phyloP scores from a whole-genome alignment of 257 asterid genomes.

The Salvia rosmarinus region DNA sequence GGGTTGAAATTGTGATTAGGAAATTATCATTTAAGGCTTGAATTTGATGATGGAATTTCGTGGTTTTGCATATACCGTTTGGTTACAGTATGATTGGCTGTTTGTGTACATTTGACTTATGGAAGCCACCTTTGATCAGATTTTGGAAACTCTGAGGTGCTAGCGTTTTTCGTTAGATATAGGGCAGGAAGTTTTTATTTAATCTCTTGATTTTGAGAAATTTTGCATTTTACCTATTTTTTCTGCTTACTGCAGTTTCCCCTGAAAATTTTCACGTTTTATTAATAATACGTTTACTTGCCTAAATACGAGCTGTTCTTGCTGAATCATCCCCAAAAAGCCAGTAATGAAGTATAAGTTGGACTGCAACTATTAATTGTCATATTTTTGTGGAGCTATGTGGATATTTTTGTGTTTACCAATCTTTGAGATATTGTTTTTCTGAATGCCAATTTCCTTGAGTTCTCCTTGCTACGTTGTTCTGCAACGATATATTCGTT shows the following conservation, averaged over 20 bases:
- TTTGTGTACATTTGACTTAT: constrained; percentile 19
- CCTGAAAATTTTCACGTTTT: neutral
- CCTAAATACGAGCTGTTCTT: constrained; percentile 9
- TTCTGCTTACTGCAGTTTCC: constrained; percentile 6
- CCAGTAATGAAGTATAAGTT: constrained; percentile 17
- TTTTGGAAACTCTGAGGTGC: constrained; percentile 16
- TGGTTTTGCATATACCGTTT: neutral
- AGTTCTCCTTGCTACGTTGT: neutral
- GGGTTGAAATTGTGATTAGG: constrained; percentile 28
- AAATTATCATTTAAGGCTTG: constrained; percentile 6
- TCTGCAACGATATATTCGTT: neutral
- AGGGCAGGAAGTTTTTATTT: neutral
- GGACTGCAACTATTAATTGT: constrained; percentile 1
- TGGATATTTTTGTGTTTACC: neutral
- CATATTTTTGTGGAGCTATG: neutral
- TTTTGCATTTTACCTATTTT: neutral
- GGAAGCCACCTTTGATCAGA: constrained; percentile 23
- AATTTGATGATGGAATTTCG: constrained; percentile 2
- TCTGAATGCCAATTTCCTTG: neutral
- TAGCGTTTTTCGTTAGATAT: constrained; percentile 6
- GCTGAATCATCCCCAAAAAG: neutral
- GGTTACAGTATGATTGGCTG: neutral
- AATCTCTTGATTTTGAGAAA: neutral
- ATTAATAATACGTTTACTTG: neutral
- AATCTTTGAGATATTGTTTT: neutral